These are phyloP conservation scores for Vaccinium vitisidaea DNA, from an alignment of 148 eudicot species.

Conservation along the genomic window DNA sequence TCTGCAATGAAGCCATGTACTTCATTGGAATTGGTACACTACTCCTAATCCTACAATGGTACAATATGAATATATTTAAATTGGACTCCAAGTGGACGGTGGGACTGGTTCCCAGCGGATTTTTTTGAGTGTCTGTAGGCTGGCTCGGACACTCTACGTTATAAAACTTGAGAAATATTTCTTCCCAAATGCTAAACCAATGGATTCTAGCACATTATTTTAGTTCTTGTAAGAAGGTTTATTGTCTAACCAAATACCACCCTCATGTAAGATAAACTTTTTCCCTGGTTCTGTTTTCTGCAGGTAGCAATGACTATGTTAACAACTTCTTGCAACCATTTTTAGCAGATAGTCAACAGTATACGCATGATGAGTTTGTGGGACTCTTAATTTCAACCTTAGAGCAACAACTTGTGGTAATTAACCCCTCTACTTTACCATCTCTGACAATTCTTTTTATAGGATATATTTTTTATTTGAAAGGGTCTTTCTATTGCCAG, in stretches of 20 bases:
- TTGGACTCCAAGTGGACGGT: no score
- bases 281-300: background rate
- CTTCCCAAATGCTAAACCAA: no score
- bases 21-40: conserved; percentile 76
- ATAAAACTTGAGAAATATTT: no score
- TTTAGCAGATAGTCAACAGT: conserved; percentile 65
- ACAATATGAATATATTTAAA: background rate
- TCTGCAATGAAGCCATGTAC: conserved; percentile 58
- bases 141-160: no score
- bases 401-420: conserved; percentile 66
- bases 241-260: background rate
- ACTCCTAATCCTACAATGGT: background rate
- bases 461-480: background rate
- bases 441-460: background rate
- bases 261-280: background rate
- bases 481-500: background rate
- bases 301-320: conserved; percentile 95
- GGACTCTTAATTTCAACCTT: conserved; percentile 53
- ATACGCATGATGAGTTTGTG: conserved; percentile 68
- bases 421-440: background rate
- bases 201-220: no score
- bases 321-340: conserved; percentile 91
- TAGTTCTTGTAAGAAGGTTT: background rate
- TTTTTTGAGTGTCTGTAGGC: no score
- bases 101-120: accelerated